Conservation (phyloP, 2,329 filamentous ascomycete species). For the Parastagonospora avenae region DNA sequence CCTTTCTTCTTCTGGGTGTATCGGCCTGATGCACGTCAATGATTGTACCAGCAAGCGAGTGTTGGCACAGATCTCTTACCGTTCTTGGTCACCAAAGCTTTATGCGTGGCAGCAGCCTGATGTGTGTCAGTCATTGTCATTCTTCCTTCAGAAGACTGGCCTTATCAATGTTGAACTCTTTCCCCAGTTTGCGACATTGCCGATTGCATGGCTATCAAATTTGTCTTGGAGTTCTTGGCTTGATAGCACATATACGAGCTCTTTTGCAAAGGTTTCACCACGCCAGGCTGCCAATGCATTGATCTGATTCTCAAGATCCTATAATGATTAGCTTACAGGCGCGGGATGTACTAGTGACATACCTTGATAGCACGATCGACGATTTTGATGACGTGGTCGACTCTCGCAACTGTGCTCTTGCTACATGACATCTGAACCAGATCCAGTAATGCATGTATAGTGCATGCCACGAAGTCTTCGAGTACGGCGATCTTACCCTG, state of each 20-base stretch:
- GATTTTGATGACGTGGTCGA: neutral
- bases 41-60: too few relatives aligned
- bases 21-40: neutral
- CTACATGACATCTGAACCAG: neutral
- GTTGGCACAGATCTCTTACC: too few relatives aligned
- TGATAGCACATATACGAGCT: neutral
- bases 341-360: neutral
- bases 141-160: neutral
- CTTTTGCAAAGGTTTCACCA: neutral
- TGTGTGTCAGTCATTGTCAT: neutral
- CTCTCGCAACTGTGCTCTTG: neutral
- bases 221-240: neutral
- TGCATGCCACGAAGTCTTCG: neutral
- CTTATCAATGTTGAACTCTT: neutral
- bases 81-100: neutral
- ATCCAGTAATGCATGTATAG: neutral
- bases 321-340: neutral
- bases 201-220: neutral
- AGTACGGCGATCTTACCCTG: neutral
- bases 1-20: neutral
- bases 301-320: neutral
- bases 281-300: neutral
- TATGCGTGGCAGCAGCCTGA: neutral
- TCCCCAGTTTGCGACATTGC: neutral
- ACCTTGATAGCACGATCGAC: neutral